Evolutionary conservation across 2,329 filamentous ascomycete genomes (phyloP).

Genomic region (Endothia cerciana): DNA sequence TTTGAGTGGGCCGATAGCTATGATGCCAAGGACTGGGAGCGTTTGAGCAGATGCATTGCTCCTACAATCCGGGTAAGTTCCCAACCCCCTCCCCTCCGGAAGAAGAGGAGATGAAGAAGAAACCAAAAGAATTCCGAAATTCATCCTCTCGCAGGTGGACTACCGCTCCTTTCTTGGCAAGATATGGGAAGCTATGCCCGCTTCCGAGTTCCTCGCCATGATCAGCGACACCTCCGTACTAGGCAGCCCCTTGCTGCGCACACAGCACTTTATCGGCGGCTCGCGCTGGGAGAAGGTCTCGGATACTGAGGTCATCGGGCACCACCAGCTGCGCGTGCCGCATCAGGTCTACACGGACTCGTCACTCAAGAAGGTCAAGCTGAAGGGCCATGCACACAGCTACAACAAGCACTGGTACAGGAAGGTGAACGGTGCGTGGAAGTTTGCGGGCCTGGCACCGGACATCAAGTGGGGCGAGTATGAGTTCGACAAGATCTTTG

Average conservation of each 20-base stretch:
- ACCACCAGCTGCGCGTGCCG: slow-evolving; percentile 64
- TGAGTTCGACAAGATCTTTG: slow-evolving; percentile 61
- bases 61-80: slow-evolving; percentile 55
- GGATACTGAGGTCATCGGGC: slow-evolving; percentile 62
- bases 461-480: slow-evolving; percentile 61
- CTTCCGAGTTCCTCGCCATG: slow-evolving; percentile 65
- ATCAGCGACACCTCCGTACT: slow-evolving; percentile 60
- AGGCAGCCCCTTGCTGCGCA: slow-evolving; percentile 64
- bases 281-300: slow-evolving; percentile 61
- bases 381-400: slow-evolving; percentile 65
- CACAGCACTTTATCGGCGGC: slow-evolving; percentile 67
- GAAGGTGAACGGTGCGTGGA: slow-evolving; percentile 63
- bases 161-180: slow-evolving; percentile 68
- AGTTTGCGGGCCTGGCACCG: slow-evolving; percentile 61
- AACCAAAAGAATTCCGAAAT: background rate
- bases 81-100: background rate
- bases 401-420: slow-evolving; percentile 61
- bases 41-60: slow-evolving; percentile 63
- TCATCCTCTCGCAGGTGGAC: slow-evolving; percentile 58
- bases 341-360: slow-evolving; percentile 63
- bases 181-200: slow-evolving; percentile 64
- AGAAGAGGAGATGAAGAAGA: background rate
- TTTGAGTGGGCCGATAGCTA: slow-evolving; percentile 54
- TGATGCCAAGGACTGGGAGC: slow-evolving; percentile 68
- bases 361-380: slow-evolving; percentile 50